Conservation (phyloP, 768 basidiomycete species). For the Termitomyces sp. region DNA sequence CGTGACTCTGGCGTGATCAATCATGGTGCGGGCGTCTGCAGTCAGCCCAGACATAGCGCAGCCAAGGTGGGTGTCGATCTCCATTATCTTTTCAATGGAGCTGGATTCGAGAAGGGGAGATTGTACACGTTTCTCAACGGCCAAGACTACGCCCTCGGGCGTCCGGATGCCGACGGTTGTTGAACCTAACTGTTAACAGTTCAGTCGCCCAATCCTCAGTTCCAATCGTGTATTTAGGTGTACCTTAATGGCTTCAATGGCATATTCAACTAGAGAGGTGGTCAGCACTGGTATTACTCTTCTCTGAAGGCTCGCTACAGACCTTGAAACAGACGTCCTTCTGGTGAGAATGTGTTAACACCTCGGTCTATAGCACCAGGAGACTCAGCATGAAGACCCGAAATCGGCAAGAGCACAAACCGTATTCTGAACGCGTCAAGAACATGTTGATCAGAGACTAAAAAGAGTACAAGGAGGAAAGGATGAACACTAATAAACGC, state of each 20-base stretch:
- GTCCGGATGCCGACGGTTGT: conserved; percentile 96
- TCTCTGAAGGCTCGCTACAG: conserved; percentile 11
- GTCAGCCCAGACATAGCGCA: conserved; percentile 98
- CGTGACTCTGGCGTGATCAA: conserved; percentile 98
- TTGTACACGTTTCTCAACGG: conserved; percentile 97
- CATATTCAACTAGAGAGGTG: conserved; percentile 79
- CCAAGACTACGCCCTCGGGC: conserved; percentile 85
- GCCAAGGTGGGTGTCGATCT: conserved; percentile 94
- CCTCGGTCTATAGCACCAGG: conserved; percentile 65
- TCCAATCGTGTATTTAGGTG: conserved; percentile 2
- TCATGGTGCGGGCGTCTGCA: conserved; percentile 98
- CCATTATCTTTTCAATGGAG: conserved; percentile 99
- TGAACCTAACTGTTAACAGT: conserved; percentile 79
- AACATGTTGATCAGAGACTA: conserved; percentile 54
- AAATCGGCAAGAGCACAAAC: conserved; percentile 32
- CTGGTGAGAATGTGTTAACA: conserved; percentile 98
- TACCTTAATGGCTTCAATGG: conserved; percentile 98
- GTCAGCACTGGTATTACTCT: conserved; percentile 1
- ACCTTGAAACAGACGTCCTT: conserved; percentile 99
- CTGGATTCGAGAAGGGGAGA: conserved; percentile 92
- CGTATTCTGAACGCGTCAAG: conserved; percentile 94
- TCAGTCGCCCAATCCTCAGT: neutral
- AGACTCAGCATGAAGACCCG: neutral
- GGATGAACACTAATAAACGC: conserved; percentile 19
- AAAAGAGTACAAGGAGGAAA: conserved; percentile 15